phyloP scores from a whole-genome alignment of 108 stramenopile genomes.

The Cyclotella choctawhatcheeana region DNA sequence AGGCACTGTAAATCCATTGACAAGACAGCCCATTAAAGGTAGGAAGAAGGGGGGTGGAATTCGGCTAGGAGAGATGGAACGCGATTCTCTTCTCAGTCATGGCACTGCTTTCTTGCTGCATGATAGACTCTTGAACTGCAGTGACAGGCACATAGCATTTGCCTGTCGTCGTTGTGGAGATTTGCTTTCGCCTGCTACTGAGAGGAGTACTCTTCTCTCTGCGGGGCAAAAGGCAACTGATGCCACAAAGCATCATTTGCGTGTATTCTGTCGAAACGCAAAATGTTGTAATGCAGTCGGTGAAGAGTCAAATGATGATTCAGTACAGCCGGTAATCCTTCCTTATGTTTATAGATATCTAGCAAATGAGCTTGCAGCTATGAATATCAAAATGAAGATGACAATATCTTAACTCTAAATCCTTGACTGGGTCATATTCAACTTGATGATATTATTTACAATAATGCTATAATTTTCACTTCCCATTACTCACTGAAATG shows the following conservation, averaged over 20 bases:
- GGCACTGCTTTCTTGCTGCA: constrained; percentile 95
- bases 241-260: constrained; percentile 71
- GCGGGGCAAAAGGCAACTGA: constrained; percentile 78
- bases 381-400: constrained; percentile 96
- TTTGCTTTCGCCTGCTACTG: constrained; percentile 83
- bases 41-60: constrained; percentile 98
- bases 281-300: constrained; percentile 68
- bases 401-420: constrained; percentile 43
- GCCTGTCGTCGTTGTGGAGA: constrained; percentile 93
- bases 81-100: constrained; percentile 96
- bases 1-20: constrained; percentile 95
- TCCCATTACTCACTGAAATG: too few species aligned
- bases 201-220: constrained; percentile 78
- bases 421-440: background rate
- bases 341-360: constrained; percentile 99
- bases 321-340: constrained; percentile 89
- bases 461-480: too few species aligned
- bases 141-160: constrained; percentile 93
- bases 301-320: constrained; percentile 78
- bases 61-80: constrained; percentile 99
- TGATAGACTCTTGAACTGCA: constrained; percentile 95
- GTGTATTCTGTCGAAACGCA: constrained; percentile 81
- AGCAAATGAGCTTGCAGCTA: constrained; percentile 96
- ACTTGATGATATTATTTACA: background rate
- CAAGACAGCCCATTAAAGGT: constrained; percentile 99